These are phyloP conservation scores for Ascoidea asiatica DNA, from an alignment of 805 yeast genomes.

Conservation along the genomic window DNA sequence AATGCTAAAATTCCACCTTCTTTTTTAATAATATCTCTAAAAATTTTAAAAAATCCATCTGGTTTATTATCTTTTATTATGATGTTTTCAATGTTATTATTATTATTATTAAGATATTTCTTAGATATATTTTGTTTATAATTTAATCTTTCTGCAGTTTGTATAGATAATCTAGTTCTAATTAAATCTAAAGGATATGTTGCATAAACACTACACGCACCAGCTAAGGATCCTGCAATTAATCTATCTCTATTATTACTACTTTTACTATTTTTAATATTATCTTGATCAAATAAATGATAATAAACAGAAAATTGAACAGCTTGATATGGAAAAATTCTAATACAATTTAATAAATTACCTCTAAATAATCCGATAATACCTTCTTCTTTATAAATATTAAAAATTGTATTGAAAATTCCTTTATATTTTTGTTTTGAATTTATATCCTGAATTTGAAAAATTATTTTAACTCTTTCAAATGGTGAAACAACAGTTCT, in stretches of 20 bases:
- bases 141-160: constrained; percentile 42
- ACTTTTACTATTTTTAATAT: constrained; percentile 29
- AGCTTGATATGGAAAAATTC: constrained; percentile 90
- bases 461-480: constrained; percentile 83
- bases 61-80: constrained; percentile 23
- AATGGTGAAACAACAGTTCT: constrained; percentile 91
- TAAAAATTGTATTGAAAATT: constrained; percentile 54
- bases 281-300: constrained; percentile 17
- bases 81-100: constrained; percentile 11
- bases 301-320: constrained; percentile 87
- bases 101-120: constrained; percentile 29
- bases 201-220: constrained; percentile 61
- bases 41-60: constrained; percentile 56
- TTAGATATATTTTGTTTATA: constrained; percentile 26
- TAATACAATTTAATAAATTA: constrained; percentile 75
- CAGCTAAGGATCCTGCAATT: constrained; percentile 70
- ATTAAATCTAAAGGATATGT: constrained; percentile 91
- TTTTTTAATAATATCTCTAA: constrained; percentile 41
- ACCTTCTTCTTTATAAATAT: constrained; percentile 88
- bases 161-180: constrained; percentile 78
- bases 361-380: constrained; percentile 82
- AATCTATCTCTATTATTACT: constrained; percentile 47
- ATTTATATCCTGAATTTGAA: constrained; percentile 70
- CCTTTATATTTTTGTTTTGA: constrained; percentile 43
- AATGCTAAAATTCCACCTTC: constrained; percentile 79